Evolutionary conservation across 2,329 filamentous ascomycete genomes (phyloP), one percentile per base, ranked within the genome.

Genomic region (Xylogone sp.): DNA sequence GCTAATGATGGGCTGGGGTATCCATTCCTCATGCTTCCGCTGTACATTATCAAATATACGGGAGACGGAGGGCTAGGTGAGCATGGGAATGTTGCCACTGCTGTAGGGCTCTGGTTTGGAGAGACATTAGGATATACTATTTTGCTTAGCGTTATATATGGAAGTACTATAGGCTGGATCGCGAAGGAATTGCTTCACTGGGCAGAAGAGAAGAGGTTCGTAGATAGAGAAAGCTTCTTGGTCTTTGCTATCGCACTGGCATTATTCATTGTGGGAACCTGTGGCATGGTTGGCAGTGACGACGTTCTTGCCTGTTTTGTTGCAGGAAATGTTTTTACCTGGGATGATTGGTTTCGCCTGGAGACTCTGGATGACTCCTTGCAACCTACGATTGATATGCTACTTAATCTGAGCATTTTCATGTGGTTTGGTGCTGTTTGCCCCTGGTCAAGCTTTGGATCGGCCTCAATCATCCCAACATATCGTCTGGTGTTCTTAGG

Each of bases 301-400:
- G 91, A 96, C 60, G 86, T 96, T 1, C 76, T 96, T 7, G 90
- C 91, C 1, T 95, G 90, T 70, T 96, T 96, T 65, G 84, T 96
- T 57, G 91, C 91, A 2, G 91, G 91, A 1, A 96, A 95, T 62
- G 82, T 81, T 1, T 94, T 96, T 59, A 95, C 88, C 0, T 91
- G 89, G 83, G 90, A 95, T 65, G 90, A 94, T 68, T 93, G 88
- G 88, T 96, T 95, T 69, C 86, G 90, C 0, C 73, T 91, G 2
- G 87, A 93, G 67, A 96, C 90, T 0, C 74, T 86, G 60, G 90
- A 96, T 58, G 91, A 96, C 65, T 91, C 87, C 2, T 78, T 96
- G 21, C 90, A 96, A 65, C 90, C 90, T 0, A 95, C 90, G 0
- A 87, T 96, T 42, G 90, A 96, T 66, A 94, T 95, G 89, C 77